Conservation (phyloP, 176 grass and related monocot genomes). For the Secale cereale region DNA sequence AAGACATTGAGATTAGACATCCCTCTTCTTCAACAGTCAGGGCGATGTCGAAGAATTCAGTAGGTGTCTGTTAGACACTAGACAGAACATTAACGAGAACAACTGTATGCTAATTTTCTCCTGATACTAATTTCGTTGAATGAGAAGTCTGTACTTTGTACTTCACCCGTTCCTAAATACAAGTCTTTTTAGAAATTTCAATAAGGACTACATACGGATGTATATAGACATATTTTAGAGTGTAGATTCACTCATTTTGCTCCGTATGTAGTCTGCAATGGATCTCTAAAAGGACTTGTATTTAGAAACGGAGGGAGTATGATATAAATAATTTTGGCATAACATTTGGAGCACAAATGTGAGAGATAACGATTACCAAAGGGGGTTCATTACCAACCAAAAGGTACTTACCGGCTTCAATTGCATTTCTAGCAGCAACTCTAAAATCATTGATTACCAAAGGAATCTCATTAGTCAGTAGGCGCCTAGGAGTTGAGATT, state of each 20-base stretch:
- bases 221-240: too few species aligned
- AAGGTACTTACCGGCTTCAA: slow-evolving; percentile 47
- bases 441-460: slow-evolving; percentile 50
- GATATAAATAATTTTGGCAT: not conserved
- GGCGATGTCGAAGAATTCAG: not conserved
- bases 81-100: not conserved
- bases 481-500: slow-evolving; percentile 37
- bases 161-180: too few species aligned
- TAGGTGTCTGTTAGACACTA: not conserved
- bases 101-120: slow-evolving; percentile 13
- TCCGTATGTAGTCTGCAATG: too few species aligned
- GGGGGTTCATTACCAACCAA: not conserved
- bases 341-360: not conserved
- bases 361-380: not conserved
- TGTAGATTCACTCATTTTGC: too few species aligned
- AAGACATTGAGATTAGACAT: not conserved
- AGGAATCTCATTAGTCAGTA: slow-evolving; percentile 54
- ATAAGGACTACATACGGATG: too few species aligned
- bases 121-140: not conserved
- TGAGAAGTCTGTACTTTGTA: not conserved
- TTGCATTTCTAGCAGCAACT: slow-evolving; percentile 63
- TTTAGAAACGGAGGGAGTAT: too few species aligned
- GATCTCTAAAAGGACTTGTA: too few species aligned
- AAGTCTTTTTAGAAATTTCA: too few species aligned
- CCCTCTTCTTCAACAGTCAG: not conserved